Evolutionary conservation across 1,284 basidiomycete species (phyloP), one percentile per base, ranked within the genome.

Genomic region (Apiotrichum veenhuisii): DNA sequence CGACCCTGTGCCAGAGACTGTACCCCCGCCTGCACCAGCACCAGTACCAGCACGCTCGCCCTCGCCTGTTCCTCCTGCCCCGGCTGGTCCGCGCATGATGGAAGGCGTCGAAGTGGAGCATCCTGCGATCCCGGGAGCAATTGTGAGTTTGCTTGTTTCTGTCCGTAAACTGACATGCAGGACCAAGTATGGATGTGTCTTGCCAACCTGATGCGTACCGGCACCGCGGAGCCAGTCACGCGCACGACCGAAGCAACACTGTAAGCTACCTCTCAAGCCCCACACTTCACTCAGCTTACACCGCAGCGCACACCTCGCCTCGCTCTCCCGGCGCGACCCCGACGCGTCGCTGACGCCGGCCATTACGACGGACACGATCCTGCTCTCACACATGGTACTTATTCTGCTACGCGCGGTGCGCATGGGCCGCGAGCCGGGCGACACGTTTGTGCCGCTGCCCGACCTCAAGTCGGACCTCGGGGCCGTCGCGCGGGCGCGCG

Each of bases 361-460:
- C 12, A 62, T 75, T 40, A 75, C 70, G 5, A 50, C 62, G 8
- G 64, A 71, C 20, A 67, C 64, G 2, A 72, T 75, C 53, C 62
- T 76, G 18, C 52, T 66, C 15, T 65, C 72, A 4, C 65, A 71
- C 51, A 54, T 72, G 12, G 56, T 67, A 18, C 64, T 76, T 5
- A 38, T 66, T 20, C 58, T 76, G 5, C 64, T 76, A 7, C 65
- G 66, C 3, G 33, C 17, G 25, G 30, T 46, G 25, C 44, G 44
- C 27, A 46, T 27, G 2, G 25, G 23, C 51, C 37, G 40, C 15
- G 48, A 22, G 10, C 37, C 12, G 37, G 43, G 51, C 36, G 49
- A 44, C 41, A 55, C 57, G 52, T 45, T 45, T 14, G 55, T 67
- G 15, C 53, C 61, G 1, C 64, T 72, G 57, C 57, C 63, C 26